Base-by-base conservation (phyloP, 1,284 basidiomycete genomes). In the Irpex sp. region DNA sequence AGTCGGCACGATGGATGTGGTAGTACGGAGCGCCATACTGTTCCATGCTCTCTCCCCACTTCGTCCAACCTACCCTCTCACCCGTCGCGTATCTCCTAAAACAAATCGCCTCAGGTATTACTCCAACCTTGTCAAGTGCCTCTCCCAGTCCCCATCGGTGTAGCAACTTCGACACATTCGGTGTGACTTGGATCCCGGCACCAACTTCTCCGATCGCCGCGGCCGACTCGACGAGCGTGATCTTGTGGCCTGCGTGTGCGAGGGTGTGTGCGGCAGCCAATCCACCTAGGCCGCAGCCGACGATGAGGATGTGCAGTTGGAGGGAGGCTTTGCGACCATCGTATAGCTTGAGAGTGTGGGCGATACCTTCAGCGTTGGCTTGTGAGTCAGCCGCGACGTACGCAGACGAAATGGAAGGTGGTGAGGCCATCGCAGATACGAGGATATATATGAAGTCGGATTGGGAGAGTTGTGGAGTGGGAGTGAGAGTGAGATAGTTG, bases 1-100 rank as follows among this genome's bases (percentile, higher is more conserved):
- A 77, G 60, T 85, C 82, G 12, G 82, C 82, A 59, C 87, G 82
- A 77, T 88, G 76, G 56, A 79, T 72, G 63, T 81, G 78, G 65
- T 77, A 80, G 68, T 81, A 81, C 1, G 80, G 80, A 51, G 77
- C 72, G 57, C 77, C 78, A 65, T 77, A 75, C n/a, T 74, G 71
- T 4, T 72, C 69, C 69, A 80, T 77, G 16, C 66, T 60, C 18
- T 71, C 66, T 1, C 72, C 73, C 75, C 77, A 79, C 19, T 69
- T 69, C n/a, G 77, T 78, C 63, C 74, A 76, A 5, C 77, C 79
- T 28, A 81, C 73, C 8, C 74, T 70, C 62, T 78, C 74, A 35
- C 80, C 80, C 0, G 72, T 77, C 36, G 69, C 65, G 67, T 78
- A 81, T 47, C 77, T 66, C 21, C 78, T 64, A 63, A 80, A 75